These are phyloP conservation scores for Penicillium brasilianum DNA, from an alignment of 2,329 filamentous ascomycete species.

Conservation along the genomic window DNA sequence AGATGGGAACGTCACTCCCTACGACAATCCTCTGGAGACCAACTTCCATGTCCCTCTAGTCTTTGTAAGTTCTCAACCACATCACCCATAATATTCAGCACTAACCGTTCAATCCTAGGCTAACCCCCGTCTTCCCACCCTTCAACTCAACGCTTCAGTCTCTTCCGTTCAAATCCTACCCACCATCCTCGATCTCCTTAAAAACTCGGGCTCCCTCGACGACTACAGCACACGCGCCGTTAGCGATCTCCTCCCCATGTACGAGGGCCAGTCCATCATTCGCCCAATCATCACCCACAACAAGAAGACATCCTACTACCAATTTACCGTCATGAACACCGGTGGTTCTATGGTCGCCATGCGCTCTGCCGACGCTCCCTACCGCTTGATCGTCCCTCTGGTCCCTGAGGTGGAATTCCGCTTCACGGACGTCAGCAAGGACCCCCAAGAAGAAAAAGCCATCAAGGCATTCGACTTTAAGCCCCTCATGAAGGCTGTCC, in stretches of 20 bases:
- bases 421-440: constrained; percentile 43
- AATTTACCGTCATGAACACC: constrained; percentile 44
- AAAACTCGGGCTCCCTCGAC: constrained; percentile 49
- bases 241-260: constrained; percentile 49
- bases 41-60: constrained; percentile 36
- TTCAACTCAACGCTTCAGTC: constrained; percentile 30
- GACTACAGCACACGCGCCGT: constrained; percentile 39
- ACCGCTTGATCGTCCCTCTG: constrained; percentile 74
- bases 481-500: constrained; percentile 34
- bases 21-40: constrained; percentile 34
- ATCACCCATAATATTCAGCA: background rate
- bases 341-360: constrained; percentile 60
- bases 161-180: constrained; percentile 48
- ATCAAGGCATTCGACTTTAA: constrained; percentile 40
- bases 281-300: constrained; percentile 45
- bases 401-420: constrained; percentile 67
- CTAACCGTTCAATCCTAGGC: constrained; percentile 11
- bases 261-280: constrained; percentile 55
- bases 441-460: constrained; percentile 42
- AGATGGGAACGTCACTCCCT: constrained; percentile 34
- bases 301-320: constrained; percentile 41
- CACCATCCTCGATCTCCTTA: constrained; percentile 54
- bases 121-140: constrained; percentile 32
- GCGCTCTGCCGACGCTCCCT: constrained; percentile 76
- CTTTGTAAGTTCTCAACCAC: constrained; percentile 11